Evolutionary conservation across 768 basidiomycete species (phyloP).

Genomic region (Termitomyces sp.): DNA sequence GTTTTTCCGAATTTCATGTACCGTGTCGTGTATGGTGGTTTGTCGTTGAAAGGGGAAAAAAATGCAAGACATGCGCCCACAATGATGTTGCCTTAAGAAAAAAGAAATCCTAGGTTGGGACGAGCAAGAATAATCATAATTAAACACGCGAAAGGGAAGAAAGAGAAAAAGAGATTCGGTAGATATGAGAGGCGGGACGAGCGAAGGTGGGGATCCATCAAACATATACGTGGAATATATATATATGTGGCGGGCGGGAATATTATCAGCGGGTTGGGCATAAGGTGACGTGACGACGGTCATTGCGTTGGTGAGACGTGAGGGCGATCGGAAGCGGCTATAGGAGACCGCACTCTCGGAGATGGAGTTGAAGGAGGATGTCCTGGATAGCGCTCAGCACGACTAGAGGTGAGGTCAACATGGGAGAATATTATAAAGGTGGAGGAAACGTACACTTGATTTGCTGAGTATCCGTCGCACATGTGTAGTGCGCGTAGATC

Average conservation of each 20-base stretch:
- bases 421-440: neutral
- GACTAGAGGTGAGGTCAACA: conserved; percentile 33
- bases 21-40: neutral
- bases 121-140: neutral
- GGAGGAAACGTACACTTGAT: conserved; percentile 68
- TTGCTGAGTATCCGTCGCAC: conserved; percentile 91
- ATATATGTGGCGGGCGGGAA: neutral
- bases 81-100: no score
- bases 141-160: neutral
- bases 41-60: neutral
- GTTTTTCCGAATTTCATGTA: neutral
- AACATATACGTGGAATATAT: neutral
- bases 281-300: neutral
- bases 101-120: neutral
- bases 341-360: conserved; percentile 83
- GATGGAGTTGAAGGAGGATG: conserved; percentile 80
- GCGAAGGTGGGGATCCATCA: neutral
- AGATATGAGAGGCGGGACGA: neutral
- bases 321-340: conserved; percentile 22
- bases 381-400: conserved; percentile 87
- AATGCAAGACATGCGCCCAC: no score
- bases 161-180: neutral
- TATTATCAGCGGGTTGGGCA: neutral
- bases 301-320: neutral
- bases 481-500: conserved; percentile 91